Evolutionary conservation across 352 stramenopile genomes (phyloP), one percentile per base, ranked within the genome.

Genomic region (Pythium biforme): DNA sequence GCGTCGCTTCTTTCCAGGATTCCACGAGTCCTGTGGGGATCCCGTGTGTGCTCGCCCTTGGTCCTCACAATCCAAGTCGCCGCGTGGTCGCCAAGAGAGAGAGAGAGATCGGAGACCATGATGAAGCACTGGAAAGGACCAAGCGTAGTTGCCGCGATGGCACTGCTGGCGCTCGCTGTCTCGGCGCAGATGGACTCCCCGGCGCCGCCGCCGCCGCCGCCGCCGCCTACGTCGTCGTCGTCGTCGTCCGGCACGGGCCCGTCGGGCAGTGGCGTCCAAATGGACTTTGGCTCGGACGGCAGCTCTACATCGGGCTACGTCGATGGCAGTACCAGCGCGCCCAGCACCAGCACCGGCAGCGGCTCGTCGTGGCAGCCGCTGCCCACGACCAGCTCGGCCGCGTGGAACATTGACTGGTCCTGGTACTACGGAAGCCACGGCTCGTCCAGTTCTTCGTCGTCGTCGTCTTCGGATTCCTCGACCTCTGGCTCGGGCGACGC

Each of bases 361-460:
- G 45, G 45, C 5, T 7, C 22, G 12, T 23, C 50, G n/a, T 57
- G 50, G 50, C 27, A 26, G 2, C 20, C 50, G n/a, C 12, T 19
- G 20, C 50, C 31, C 2, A 57, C 50, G 3, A 40, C 33, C n/a
- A 57, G 50, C 31, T 34, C 50, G 50, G 50, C 27, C 22, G 31
- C 31, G 31, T 57, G 50, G 50, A 47, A 33, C 50, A 41, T 55
- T 14, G 33, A 57, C 22, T 57, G 51, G 51, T 46, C 20, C 5
- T 37, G 34, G 33, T 17, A 48, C 15, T 23, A n/a, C 20, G 31
- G 31, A 11, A 11, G 8, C 37, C 37, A 43, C 9, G 17, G n/a
- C 37, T 12, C 37, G 14, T n/a, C 10, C 31, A 10, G 31, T 5
- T 34, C 31, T 5, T 34, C 31, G 31, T 39, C 26, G 14, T 54